Base-by-base conservation (phyloP, 306 rosid genomes). In the Vigna mungo region DNA sequence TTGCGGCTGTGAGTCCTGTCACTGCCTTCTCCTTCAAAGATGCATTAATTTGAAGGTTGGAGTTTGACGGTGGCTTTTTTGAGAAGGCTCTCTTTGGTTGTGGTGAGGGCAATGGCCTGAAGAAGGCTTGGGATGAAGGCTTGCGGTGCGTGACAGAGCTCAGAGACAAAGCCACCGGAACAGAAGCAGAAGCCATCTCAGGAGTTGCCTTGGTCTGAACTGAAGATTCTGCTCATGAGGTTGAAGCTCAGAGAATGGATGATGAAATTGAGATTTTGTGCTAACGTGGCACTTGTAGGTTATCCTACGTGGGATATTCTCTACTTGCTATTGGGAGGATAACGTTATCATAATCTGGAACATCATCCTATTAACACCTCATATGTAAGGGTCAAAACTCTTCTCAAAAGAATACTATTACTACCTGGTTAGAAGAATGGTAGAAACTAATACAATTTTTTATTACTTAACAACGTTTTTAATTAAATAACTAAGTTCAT, bases 21-120 rank as follows among this genome's bases (percentile, higher is more conserved):
- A 83, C 59, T 7, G 85, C 89, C 87, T 88, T 88, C 41, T 88
- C 90, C 80, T 88, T 88, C 78, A 90, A 74, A 56, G 96, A 88
- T 18, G 97, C 92, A 62, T 78, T 58, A 68, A 78, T 78, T 61
- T 39, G 78, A 65, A 84, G 12, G 77, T 67, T 83, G 80, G 73
- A 74, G 13, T 47, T 84, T 75, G 88, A 69, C 17, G 74, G 64
- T 52, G 88, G 44, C 64, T 81, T 85, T 15, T 67, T 51, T 52
- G 30, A 10, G 23, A 78, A 34, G 43, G 23, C 66, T 53, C 54
- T 69, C 61, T 76, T 76, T 15, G 65, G 25, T 37, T 80, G 68
- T 43, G 25, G 0, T 25, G 54, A 2, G 1, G 36, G 74, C 32
- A 76, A n/a, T 63, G 85, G 78, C 13, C 9, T 71, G 82, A 82